Evolutionary conservation across 371 early-diverging fungal genomes (phyloP).

Genomic region (Apophysomyces ossiformis): DNA sequence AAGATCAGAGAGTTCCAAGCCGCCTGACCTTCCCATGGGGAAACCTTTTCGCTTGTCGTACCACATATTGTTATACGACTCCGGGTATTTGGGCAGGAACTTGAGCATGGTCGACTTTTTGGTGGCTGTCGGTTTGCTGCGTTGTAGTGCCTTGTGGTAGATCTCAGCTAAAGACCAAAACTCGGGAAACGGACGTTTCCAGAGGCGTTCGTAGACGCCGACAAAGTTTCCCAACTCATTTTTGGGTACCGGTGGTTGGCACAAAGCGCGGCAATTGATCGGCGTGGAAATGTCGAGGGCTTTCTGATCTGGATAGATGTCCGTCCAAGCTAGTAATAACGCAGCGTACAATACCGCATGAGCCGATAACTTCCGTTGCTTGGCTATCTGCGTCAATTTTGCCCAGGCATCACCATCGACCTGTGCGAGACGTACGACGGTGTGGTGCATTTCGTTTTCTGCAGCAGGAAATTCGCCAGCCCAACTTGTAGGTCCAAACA

Average conservation of each 20-base stretch:
- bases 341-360: slow-evolving; percentile 39
- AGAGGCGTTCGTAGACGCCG: slow-evolving; percentile 28
- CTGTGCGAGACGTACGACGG: slow-evolving; percentile 20
- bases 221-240: slow-evolving; percentile 48
- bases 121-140: slow-evolving; percentile 19
- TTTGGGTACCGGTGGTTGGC: slow-evolving; percentile 34
- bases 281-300: slow-evolving; percentile 30
- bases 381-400: slow-evolving; percentile 21
- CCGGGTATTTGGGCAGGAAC: slow-evolving; percentile 34
- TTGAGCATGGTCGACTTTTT: slow-evolving; percentile 25
- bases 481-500: slow-evolving; percentile 30
- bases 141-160: slow-evolving; percentile 28
- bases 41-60: slow-evolving; percentile 21
- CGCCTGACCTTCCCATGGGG: slow-evolving; percentile 38
- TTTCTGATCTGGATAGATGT: slow-evolving; percentile 21
- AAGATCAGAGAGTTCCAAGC: slow-evolving; percentile 48
- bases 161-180: slow-evolving; percentile 35
- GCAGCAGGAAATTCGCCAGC: slow-evolving; percentile 34
- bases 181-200: slow-evolving; percentile 17
- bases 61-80: slow-evolving; percentile 35
- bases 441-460: slow-evolving; percentile 28
- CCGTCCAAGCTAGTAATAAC: slow-evolving; percentile 31
- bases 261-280: slow-evolving; percentile 39
- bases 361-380: slow-evolving; percentile 27
- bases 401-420: slow-evolving; percentile 21